A percentile compares a stretch with the other conserved stretches of the same genome.
Conservation (phyloP, 2,329 filamentous ascomycete genomes). For the Phyllosticta citribraziliensis region DNA sequence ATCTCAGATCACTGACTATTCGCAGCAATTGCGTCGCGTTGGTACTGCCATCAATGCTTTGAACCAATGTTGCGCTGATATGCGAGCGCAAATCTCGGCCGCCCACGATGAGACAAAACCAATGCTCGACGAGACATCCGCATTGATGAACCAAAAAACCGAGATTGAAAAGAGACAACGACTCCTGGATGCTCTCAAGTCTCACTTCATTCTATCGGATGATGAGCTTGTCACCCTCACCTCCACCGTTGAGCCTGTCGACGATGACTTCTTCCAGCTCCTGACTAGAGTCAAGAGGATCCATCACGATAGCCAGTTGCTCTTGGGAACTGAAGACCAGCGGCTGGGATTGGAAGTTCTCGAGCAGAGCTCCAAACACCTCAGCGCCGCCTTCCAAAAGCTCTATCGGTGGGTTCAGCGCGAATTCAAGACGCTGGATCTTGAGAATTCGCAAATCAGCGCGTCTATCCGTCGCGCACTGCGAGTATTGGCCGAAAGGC, state of each 20-base stretch:
- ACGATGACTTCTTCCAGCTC: slow-evolving; percentile 73
- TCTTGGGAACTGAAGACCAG: slow-evolving; percentile 86
- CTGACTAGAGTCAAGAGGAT: slow-evolving; percentile 77
- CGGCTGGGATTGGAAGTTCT: slow-evolving; percentile 81
- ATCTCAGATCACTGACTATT: slow-evolving; percentile 16
- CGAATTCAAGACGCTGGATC: slow-evolving; percentile 82
- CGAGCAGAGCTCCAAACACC: slow-evolving; percentile 75
- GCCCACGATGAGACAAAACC: slow-evolving; percentile 66
- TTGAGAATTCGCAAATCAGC: slow-evolving; percentile 90
- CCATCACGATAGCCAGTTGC: slow-evolving; percentile 74
- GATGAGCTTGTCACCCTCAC: slow-evolving; percentile 69
- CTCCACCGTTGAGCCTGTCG: slow-evolving; percentile 68
- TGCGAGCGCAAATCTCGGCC: slow-evolving; percentile 66
- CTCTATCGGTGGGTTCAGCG: slow-evolving; percentile 91
- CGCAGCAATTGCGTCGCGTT: slow-evolving; percentile 76
- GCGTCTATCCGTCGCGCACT: slow-evolving; percentile 73
- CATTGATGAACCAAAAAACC: slow-evolving; percentile 60
- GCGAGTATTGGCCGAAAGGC: slow-evolving; percentile 78
- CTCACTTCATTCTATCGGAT: slow-evolving; percentile 77
- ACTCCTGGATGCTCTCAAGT: slow-evolving; percentile 65
- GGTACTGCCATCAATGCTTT: slow-evolving; percentile 67
- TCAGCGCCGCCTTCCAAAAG: slow-evolving; percentile 89
- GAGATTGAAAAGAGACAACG: slow-evolving; percentile 72
- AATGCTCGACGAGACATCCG: slow-evolving; percentile 66
- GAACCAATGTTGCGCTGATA: slow-evolving; percentile 69